Evolutionary conservation across 225 moss, liverwort and hornwort genomes (phyloP), one percentile per base, ranked within the genome.

Genomic region (Antitrichia curtipendula): DNA sequence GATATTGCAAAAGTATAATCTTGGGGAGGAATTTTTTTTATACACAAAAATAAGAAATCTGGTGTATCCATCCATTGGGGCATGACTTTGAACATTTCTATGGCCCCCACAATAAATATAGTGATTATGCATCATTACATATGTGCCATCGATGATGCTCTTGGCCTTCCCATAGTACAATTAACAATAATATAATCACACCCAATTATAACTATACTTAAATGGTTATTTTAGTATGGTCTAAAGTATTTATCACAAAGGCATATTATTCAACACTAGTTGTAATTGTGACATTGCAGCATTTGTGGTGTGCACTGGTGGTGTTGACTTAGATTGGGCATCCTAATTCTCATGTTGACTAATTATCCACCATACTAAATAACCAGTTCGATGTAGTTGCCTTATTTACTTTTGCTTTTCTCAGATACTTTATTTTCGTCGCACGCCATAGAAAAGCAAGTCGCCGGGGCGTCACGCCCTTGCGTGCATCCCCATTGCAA

Each of bases 11-110:
- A 20, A 65, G 0, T 34, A 22, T 12, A n/a, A 7, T 21, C 21
- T n/a, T 7, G 1, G 10, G 8, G 12, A 7, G 4, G 8, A 21
- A 6, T 10, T 10, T 38, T 12, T 64, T 21, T 66, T 22, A 22
- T 38, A 0, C 6, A 21, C 66, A 7, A 38, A 21, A 66, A 36
- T 1, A 1, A 19, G 20, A 65, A 65, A 10, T 10, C 2, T n/a
- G 0, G 2, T 66, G 22, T 22, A 7, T 7, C 3, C 2, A 1
- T n/a, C 22, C 4, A 66, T 2, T 66, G 0, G 1, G 3, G 7
- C 12, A 66, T 22, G 22, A 66, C 22, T 22, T 38, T 38, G 7
- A 38, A 3, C 22, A 66, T 66, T 66, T 66, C 4, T 0, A 0
- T n/a, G 2, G 2, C 6, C 12, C 7, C 22, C 6, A 66, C 2